A percentile compares a stretch with the other conserved stretches of the same genome.
Evolutionary conservation across 192 early-diverging fungal species (phyloP).

Genomic region (Lobosporangium transversale): DNA sequence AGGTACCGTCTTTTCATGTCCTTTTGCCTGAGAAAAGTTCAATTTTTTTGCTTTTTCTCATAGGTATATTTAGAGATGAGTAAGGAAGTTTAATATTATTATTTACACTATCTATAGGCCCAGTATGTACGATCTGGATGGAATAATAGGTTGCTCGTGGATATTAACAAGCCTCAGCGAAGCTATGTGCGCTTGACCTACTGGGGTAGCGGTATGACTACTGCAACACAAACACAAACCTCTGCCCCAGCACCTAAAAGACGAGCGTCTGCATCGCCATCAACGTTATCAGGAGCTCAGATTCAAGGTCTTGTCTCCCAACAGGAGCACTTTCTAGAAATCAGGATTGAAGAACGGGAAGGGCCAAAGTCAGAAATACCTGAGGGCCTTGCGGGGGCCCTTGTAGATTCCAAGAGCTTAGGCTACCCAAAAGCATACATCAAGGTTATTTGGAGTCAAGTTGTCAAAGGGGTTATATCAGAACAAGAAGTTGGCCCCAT

Average conservation of each 20-base stretch:
- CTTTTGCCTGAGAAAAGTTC: background rate
- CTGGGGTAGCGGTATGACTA: constrained; percentile 44
- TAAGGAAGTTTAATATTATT: too few species aligned
- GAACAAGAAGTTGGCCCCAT: constrained; percentile 8
- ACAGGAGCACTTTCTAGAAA: constrained; percentile 46
- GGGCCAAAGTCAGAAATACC: constrained; percentile 19
- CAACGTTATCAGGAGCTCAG: background rate
- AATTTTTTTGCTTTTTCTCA: background rate
- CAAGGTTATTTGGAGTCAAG: constrained; percentile 54
- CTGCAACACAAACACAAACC: constrained; percentile 8
- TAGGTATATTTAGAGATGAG: too few species aligned
- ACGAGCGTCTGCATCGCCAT: constrained; percentile 16
- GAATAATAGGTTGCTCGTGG: constrained; percentile 57
- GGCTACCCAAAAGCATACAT: constrained; percentile 60
- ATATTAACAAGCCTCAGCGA: constrained; percentile 41
- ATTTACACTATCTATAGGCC: constrained; percentile 7
- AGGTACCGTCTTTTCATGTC: constrained; percentile 48
- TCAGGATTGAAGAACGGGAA: constrained; percentile 38
- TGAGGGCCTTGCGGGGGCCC: constrained; percentile 42
- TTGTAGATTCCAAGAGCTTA: constrained; percentile 53
- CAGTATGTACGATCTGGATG: constrained; percentile 54
- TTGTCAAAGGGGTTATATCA: constrained; percentile 26
- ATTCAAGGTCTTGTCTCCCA: constrained; percentile 1
- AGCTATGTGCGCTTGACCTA: constrained; percentile 52
- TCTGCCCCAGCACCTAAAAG: constrained; percentile 19